A percentile compares a stretch with the other conserved stretches of the same genome.
These are phyloP conservation scores for Orychophragmus violaceus DNA, from an alignment of 345 rosid species.

Conservation along the genomic window DNA sequence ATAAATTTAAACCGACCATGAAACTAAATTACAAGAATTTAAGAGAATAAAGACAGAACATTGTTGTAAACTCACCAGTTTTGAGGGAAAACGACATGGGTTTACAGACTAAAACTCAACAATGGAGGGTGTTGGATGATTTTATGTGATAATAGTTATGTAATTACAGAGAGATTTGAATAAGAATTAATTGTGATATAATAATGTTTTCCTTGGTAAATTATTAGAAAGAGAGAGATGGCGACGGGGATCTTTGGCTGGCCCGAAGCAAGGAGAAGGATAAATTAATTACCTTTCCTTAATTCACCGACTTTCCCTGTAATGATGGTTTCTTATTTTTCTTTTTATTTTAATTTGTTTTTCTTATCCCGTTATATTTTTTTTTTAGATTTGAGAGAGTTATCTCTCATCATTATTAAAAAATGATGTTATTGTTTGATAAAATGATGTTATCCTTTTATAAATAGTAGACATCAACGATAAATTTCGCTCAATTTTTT, in stretches of 20 bases:
- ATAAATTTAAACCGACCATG: neutral
- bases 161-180: constrained; percentile 1
- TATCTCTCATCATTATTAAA: too few species aligned
- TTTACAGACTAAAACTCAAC: constrained; percentile 17
- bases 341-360: too few species aligned
- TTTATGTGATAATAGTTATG: neutral
- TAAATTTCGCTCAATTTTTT: too few species aligned
- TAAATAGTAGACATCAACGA: too few species aligned
- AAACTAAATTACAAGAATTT: neutral
- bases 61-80: constrained; percentile 20
- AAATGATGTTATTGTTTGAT: too few species aligned
- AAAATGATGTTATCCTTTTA: too few species aligned
- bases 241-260: constrained; percentile 17
- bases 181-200: neutral
- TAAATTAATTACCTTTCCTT: neutral
- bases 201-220: neutral
- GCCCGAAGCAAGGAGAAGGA: neutral
- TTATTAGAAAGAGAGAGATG: constrained; percentile 21
- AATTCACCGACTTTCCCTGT: constrained; percentile 6
- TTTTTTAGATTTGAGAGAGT: too few species aligned
- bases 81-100: constrained; percentile 8
- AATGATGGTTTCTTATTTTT: too few species aligned
- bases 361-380: too few species aligned
- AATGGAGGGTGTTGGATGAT: neutral
- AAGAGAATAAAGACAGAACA: constrained; percentile 8